Evolutionary conservation across 2,329 filamentous ascomycete species (phyloP).

Genomic region (Phyllosticta paracitricarpa): DNA sequence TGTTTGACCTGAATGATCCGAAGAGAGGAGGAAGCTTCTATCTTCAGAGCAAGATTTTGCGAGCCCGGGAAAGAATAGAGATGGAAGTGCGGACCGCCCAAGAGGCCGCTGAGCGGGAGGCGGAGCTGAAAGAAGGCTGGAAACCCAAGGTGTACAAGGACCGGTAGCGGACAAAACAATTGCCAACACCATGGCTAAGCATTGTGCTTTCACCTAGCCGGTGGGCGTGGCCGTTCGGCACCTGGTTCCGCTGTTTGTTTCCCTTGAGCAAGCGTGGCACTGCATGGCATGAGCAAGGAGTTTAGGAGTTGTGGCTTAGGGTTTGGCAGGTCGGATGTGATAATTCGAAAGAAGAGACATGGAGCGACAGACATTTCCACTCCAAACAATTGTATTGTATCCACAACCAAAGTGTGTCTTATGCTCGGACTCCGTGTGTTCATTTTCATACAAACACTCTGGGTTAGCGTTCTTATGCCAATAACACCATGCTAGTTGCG

Average conservation of each 20-base stretch:
- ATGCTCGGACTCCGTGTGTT: background rate
- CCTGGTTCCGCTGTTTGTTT: background rate
- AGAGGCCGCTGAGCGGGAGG: slow-evolving; percentile 62
- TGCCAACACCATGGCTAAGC: background rate
- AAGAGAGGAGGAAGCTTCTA: slow-evolving; percentile 97
- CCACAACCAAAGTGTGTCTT: background rate
- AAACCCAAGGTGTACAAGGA: slow-evolving; percentile 95
- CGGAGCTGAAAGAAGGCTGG: slow-evolving; percentile 75
- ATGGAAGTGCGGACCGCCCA: slow-evolving; percentile 65
- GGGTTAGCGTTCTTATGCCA: background rate
- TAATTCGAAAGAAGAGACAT: background rate
- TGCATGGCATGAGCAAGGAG: slow-evolving; percentile 12
- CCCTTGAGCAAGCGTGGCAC: slow-evolving; percentile 3
- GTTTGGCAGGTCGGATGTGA: background rate
- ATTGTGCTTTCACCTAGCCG: background rate
- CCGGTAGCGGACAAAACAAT: slow-evolving; percentile 36
- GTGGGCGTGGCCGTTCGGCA: background rate
- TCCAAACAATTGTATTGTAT: slow-evolving; percentile 5
- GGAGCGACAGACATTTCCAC: slow-evolving; percentile 3
- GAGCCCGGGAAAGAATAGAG: slow-evolving; percentile 87
- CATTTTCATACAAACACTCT: background rate
- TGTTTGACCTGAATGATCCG: slow-evolving; percentile 92
- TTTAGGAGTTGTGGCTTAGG: slow-evolving; percentile 6
- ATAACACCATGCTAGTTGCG: no score
- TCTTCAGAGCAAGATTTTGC: slow-evolving; percentile 89